Evolutionary conservation across 805 yeast species (phyloP).

Genomic region (Candida parachauliodes): DNA sequence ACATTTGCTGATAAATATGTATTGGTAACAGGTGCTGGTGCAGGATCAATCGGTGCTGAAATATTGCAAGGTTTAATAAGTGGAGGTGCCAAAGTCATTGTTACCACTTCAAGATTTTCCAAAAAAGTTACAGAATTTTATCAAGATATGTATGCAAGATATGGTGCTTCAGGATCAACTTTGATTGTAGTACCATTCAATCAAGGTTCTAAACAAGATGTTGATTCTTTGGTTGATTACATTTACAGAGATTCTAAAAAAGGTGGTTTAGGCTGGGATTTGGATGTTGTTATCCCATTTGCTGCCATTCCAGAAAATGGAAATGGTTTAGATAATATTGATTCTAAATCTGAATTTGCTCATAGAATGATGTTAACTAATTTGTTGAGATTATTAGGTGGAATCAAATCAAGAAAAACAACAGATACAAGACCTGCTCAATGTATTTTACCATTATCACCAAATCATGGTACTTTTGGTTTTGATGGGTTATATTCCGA

Average conservation of each 20-base stretch:
- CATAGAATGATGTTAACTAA: conserved; percentile 98
- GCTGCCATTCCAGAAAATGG: conserved; percentile 99
- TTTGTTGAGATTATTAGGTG: conserved; percentile 87
- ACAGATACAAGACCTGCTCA: conserved; percentile 97
- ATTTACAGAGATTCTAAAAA: conserved; percentile 79
- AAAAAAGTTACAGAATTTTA: conserved; percentile 93
- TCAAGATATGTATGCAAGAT: conserved; percentile 88
- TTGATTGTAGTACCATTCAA: conserved; percentile 97
- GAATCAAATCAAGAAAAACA: conserved; percentile 78
- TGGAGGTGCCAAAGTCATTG: conserved; percentile 97
- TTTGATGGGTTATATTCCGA: conserved; percentile 98
- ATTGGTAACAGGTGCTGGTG: conserved; percentile 97
- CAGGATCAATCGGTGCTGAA: conserved; percentile 98
- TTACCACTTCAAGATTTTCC: conserved; percentile 94
- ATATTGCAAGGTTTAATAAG: conserved; percentile 88
- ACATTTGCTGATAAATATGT: conserved; percentile 86
- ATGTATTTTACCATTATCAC: conserved; percentile 93
- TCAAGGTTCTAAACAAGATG: conserved; percentile 96
- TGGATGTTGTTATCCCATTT: conserved; percentile 93
- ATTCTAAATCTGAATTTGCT: conserved; percentile 94
- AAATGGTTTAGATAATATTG: conserved; percentile 87
- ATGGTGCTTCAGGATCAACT: conserved; percentile 89
- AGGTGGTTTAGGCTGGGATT: conserved; percentile 96
- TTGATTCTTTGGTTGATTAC: conserved; percentile 76
- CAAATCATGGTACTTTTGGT: conserved; percentile 99